phyloP scores from a whole-genome alignment of 2,329 filamentous ascomycete species.

The Colletotrichum shisoi region DNA sequence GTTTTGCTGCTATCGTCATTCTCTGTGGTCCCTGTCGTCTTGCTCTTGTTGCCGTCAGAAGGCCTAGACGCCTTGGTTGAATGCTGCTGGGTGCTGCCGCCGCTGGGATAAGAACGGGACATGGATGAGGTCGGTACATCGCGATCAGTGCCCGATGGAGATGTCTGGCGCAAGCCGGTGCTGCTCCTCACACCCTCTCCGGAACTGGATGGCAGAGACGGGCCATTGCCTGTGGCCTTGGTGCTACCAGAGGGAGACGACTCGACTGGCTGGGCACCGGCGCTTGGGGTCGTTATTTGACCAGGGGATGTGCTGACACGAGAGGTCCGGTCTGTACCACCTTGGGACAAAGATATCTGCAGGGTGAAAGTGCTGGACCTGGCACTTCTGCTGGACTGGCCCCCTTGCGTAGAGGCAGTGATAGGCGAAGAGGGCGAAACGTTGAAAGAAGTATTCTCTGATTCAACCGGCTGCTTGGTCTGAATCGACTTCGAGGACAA shows the following conservation, averaged over 20 bases:
- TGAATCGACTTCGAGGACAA: not conserved
- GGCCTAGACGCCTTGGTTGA: not conserved
- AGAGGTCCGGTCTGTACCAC: slow-evolving; percentile 12
- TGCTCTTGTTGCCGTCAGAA: not conserved
- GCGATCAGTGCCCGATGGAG: not conserved
- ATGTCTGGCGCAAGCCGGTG: not conserved
- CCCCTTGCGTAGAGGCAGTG: not conserved
- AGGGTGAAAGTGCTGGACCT: not conserved
- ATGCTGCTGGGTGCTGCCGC: not conserved
- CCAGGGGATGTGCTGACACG: slow-evolving; percentile 2
- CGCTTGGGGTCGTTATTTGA: not conserved
- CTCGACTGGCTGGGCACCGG: not conserved
- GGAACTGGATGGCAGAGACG: too few species aligned
- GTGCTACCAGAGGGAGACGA: not conserved
- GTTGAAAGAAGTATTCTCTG: not conserved
- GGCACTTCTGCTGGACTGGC: not conserved
- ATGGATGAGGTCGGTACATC: not conserved
- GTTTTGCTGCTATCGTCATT: not conserved
- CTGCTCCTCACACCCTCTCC: too few species aligned
- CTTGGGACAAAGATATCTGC: slow-evolving; percentile 5
- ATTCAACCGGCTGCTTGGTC: not conserved
- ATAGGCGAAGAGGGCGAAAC: not conserved
- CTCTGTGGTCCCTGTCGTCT: not conserved
- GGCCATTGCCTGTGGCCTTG: too few species aligned
- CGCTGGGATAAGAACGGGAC: not conserved